Evolutionary conservation across 2,329 filamentous ascomycete genomes (phyloP).

Genomic region (Tothia fuscella): DNA sequence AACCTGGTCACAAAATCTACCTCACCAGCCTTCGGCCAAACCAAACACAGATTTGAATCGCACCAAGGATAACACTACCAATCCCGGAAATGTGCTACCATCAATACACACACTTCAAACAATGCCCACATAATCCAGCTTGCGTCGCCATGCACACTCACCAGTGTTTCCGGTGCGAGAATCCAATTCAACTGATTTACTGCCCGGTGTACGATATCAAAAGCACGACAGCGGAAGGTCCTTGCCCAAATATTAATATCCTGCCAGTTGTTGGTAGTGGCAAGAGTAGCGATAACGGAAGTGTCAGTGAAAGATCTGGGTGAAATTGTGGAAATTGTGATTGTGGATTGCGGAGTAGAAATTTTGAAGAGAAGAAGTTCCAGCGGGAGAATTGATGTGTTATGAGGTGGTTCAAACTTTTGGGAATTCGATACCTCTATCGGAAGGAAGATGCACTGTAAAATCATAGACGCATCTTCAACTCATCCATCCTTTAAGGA

Average conservation of each 20-base stretch:
- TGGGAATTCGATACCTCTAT: too few species aligned
- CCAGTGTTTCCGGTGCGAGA: slow-evolving; percentile 3
- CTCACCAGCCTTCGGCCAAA: background rate
- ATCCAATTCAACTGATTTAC: slow-evolving; percentile 6
- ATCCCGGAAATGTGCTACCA: slow-evolving; percentile 8
- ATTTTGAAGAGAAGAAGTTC: too few species aligned
- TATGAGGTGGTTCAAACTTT: too few species aligned
- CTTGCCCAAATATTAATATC: slow-evolving; percentile 9
- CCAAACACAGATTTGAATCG: background rate
- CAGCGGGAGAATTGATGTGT: too few species aligned
- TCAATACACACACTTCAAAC: slow-evolving; percentile 8
- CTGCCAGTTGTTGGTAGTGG: too few species aligned
- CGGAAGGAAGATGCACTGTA: too few species aligned
- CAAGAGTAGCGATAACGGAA: too few species aligned
- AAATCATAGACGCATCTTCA: too few species aligned
- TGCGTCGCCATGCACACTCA: slow-evolving; percentile 11
- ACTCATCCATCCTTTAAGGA: too few species aligned
- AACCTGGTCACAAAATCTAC: background rate
- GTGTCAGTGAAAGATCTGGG: too few species aligned
- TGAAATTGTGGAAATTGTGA: too few species aligned
- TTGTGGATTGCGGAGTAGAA: too few species aligned
- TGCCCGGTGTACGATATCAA: background rate
- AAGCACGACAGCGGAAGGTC: background rate
- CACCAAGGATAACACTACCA: background rate
- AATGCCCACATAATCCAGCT: slow-evolving; percentile 4